A percentile compares a stretch with the other conserved stretches of the same genome.
These are phyloP conservation scores for Cercis canadensis DNA, from an alignment of 306 rosid species.

Conservation along the genomic window DNA sequence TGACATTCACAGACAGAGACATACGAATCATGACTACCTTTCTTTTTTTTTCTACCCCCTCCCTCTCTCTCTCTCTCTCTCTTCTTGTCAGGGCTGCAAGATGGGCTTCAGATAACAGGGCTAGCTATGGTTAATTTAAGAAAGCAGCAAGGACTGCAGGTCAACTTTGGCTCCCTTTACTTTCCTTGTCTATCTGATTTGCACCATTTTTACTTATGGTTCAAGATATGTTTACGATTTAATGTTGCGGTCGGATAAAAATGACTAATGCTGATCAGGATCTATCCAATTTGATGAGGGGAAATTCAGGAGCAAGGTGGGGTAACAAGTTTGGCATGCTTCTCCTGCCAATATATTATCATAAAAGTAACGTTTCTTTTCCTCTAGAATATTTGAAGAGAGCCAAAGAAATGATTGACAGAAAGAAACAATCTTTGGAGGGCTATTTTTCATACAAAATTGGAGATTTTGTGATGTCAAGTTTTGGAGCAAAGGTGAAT, in stretches of 20 bases:
- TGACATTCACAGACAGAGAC: not conserved
- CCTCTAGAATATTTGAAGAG: slow-evolving; percentile 65
- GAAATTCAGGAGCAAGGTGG: slow-evolving; percentile 70
- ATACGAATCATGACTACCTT: not conserved
- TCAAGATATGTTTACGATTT: too few relatives aligned
- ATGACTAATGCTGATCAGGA: slow-evolving; percentile 55
- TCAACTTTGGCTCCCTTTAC: slow-evolving; percentile 11
- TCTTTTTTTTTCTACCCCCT: too few relatives aligned
- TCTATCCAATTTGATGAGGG: slow-evolving; percentile 62
- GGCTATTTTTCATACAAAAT: slow-evolving; percentile 62
- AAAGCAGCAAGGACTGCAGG: slow-evolving; percentile 77
- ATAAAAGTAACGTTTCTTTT: slow-evolving; percentile 42
- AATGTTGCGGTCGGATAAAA: slow-evolving; percentile 18
- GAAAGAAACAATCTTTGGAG: slow-evolving; percentile 73
- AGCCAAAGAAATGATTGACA: slow-evolving; percentile 74
- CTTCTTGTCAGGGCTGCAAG: slow-evolving; percentile 55
- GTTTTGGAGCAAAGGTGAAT: slow-evolving; percentile 74
- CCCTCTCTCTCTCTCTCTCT: too few relatives aligned
- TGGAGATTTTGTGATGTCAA: slow-evolving; percentile 58
- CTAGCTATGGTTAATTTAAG: slow-evolving; percentile 82
- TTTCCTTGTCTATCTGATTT: slow-evolving; percentile 3
- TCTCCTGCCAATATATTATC: slow-evolving; percentile 73
- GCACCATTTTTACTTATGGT: not conserved
- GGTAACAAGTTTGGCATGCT: slow-evolving; percentile 81
- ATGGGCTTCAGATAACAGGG: slow-evolving; percentile 85